Base-by-base conservation (phyloP, 768 basidiomycete species). In the Dentipellis sp. region DNA sequence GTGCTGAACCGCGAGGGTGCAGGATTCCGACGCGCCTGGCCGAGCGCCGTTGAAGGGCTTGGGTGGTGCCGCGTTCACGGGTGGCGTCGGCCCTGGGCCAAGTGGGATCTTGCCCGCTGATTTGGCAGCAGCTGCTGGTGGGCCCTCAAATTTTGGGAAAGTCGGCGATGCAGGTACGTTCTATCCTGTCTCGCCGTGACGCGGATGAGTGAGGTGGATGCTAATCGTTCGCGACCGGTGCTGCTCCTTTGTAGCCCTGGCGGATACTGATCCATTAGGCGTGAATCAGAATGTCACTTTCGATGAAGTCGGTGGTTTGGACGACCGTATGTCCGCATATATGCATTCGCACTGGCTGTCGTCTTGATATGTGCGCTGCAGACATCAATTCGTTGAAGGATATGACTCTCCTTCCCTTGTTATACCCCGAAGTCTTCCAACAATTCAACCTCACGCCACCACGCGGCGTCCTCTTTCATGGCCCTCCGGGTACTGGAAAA, bases 401-500 rank as follows among this genome's bases (percentile, higher is more conserved):
- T 68, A 98, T 99, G 97, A 97, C 97, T 0, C 77, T 97, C 9
- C 78, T 99, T 0, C 97, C 97, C 1, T 74, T 99, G 0, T 73
- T 97, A 21, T 98, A 99, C 67, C 97, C 97, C 0, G 97, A 99
- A 69, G 84, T 99, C 12, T 98, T 98, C 67, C 91, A 94, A 62
- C 83, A 84, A 50, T 95, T 98, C 69, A 85, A 83, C 52, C 83
- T 99, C 39, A 97, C 93, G 0, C 97, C 97, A 42, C 97, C 97
- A 2, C 80, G 97, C 35, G 97, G 97, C 51, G 97, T 99, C 0
- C 74, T 99, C 19, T 97, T 99, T 71, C 95, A 98, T 66, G 97
- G 97, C 14, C 97, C 97, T 10, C 97, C 97, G 0, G 97, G 97
- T n/a, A 99, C 97, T 0, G 97, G 97, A 48, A 94, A 94, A 71